Evolutionary conservation across 805 yeast species (phyloP).

Genomic region (Starmerella vitae): DNA sequence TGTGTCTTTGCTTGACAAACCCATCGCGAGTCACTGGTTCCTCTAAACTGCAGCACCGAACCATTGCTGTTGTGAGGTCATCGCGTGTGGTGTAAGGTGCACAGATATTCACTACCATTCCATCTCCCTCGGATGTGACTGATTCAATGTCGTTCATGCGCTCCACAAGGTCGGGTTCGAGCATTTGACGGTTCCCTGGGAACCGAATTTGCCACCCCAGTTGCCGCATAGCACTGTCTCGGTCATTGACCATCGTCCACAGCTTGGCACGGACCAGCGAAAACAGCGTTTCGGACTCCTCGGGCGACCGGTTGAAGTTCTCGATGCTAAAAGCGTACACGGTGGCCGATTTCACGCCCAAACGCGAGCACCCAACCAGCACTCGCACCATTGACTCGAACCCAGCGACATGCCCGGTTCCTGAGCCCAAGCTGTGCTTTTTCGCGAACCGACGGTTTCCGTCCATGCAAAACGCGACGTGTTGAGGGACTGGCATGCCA

Average conservation of each 20-base stretch:
- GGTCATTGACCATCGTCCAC: constrained; percentile 20
- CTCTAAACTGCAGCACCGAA: not conserved
- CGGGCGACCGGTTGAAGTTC: constrained; percentile 71
- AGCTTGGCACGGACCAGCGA: constrained; percentile 23
- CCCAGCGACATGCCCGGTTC: constrained; percentile 87
- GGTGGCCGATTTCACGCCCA: constrained; percentile 72
- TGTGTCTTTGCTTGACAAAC: constrained; percentile 47
- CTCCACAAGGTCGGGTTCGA: constrained; percentile 56
- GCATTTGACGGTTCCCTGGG: constrained; percentile 56
- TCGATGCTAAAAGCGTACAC: constrained; percentile 94
- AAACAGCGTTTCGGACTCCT: constrained; percentile 56
- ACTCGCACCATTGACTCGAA: constrained; percentile 58
- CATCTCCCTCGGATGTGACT: constrained; percentile 41
- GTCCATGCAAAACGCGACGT: constrained; percentile 92
- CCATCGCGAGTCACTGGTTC: constrained; percentile 34
- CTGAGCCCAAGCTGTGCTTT: constrained; percentile 48
- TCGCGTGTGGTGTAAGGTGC: constrained; percentile 91
- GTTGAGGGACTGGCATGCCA: constrained; percentile 57
- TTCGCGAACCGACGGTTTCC: constrained; percentile 88
- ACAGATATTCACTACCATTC: constrained; percentile 36
- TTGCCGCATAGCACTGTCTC: constrained; percentile 14
- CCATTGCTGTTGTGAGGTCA: constrained; percentile 61
- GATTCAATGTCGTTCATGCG: constrained; percentile 52
- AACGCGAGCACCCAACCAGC: constrained; percentile 59
- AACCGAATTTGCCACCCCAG: constrained; percentile 65